phyloP scores from a whole-genome alignment of 495 filamentous ascomycete genomes.

The Tuber microsphaerosporum region DNA sequence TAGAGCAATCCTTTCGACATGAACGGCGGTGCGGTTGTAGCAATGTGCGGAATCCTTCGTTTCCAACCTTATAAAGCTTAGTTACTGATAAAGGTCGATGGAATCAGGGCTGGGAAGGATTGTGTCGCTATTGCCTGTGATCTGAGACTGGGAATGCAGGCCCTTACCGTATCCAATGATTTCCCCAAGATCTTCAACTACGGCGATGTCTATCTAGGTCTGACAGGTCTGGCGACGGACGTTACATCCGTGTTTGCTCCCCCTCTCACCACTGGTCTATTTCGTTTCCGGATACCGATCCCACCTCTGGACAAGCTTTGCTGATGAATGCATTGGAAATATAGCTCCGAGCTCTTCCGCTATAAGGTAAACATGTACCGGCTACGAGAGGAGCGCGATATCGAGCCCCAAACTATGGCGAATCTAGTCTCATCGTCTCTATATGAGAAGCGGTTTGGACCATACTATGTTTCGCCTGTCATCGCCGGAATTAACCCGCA shows the following conservation, averaged over 20 bases:
- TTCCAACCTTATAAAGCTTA: neutral
- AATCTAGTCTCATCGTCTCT: conserved; percentile 84
- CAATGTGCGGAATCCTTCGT: conserved; percentile 28
- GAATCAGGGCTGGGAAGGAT: conserved; percentile 89
- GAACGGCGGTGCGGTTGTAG: conserved; percentile 40
- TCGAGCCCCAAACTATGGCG: conserved; percentile 87
- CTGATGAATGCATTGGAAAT: conserved; percentile 4
- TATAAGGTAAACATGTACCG: conserved; percentile 99
- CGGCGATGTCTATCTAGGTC: conserved; percentile 90
- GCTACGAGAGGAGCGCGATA: conserved; percentile 90
- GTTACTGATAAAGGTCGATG: conserved; percentile 11
- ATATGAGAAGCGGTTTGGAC: conserved; percentile 93
- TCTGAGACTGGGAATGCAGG: conserved; percentile 91
- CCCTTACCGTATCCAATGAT: conserved; percentile 96
- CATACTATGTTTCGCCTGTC: conserved; percentile 90
- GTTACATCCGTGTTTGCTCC: conserved; percentile 67
- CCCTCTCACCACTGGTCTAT: neutral
- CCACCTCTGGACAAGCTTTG: neutral
- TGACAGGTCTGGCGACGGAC: conserved; percentile 94
- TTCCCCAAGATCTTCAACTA: conserved; percentile 99
- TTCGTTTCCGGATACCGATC: conserved; percentile 3
- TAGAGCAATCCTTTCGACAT: conserved; percentile 41
- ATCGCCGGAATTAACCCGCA: conserved; percentile 89
- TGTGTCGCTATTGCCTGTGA: conserved; percentile 99
- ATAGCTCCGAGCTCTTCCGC: conserved; percentile 75